Evolutionary conservation across 208 protist species (phyloP).

Genomic region (Wallacemonas sp.): DNA sequence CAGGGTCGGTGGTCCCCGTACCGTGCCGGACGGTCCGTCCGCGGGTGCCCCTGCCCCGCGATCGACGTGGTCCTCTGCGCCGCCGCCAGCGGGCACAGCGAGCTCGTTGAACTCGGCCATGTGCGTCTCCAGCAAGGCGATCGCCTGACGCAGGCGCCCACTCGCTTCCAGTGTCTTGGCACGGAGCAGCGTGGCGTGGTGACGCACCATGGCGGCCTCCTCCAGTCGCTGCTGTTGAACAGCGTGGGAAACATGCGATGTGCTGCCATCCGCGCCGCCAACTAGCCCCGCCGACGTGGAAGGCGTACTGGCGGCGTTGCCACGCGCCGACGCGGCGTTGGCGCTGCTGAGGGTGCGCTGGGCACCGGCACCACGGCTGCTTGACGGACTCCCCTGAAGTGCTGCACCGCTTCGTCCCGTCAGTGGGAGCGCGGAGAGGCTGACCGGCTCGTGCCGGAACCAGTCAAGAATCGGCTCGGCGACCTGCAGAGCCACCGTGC

Average conservation of each 20-base stretch:
- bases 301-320: no score
- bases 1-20: no score
- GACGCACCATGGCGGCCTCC: conserved; percentile 21
- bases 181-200: conserved; percentile 17
- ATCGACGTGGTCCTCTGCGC: no score
- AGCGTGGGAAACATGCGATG: background rate
- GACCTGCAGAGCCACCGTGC: conserved; percentile 45
- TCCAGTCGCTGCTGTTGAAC: conserved; percentile 13
- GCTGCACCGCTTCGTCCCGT: no score
- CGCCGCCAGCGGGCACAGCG: background rate
- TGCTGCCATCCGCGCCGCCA: background rate
- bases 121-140: conserved; percentile 12
- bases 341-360: no score
- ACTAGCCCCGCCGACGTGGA: no score
- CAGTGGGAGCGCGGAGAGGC: background rate
- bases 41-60: background rate
- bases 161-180: conserved; percentile 8
- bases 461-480: conserved; percentile 47
- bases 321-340: no score
- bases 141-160: conserved; percentile 5
- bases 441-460: conserved; percentile 22
- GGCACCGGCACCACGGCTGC: no score
- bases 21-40: no score
- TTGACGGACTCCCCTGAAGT: no score
- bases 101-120: conserved; percentile 11